These are phyloP conservation scores for Talaromyces nanjingensis DNA, from an alignment of 495 filamentous ascomycete species.

Conservation along the genomic window DNA sequence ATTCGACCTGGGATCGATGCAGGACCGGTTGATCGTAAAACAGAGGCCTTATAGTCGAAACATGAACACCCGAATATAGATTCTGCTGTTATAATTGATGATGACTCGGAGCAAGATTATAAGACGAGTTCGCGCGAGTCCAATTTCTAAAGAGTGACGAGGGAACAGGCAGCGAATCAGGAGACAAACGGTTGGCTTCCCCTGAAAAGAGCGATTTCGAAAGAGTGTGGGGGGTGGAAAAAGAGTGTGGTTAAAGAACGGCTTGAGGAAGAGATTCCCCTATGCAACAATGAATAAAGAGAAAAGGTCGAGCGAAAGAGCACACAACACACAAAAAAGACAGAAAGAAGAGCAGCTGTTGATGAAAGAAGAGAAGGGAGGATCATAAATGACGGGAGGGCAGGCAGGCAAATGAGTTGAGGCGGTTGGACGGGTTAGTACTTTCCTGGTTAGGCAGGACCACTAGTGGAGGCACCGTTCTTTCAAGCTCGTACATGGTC, in stretches of 20 bases:
- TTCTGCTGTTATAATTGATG: neutral
- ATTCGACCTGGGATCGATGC: neutral
- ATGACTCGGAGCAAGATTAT: neutral
- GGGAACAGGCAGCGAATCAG: neutral
- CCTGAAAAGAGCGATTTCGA: neutral
- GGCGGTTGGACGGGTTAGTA: neutral
- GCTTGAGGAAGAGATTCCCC: neutral
- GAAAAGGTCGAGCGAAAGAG: neutral
- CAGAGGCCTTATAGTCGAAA: neutral
- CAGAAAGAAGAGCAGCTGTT: neutral
- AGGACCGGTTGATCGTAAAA: neutral
- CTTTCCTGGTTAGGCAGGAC: neutral
- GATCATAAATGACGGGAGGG: neutral
- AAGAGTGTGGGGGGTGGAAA: neutral
- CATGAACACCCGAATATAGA: neutral
- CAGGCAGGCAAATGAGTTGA: neutral
- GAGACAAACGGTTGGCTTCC: neutral
- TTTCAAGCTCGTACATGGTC: neutral
- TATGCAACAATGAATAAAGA: neutral
- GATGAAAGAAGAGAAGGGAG: neutral
- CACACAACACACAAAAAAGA: neutral
- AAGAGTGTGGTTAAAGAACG: slow-evolving; percentile 4
- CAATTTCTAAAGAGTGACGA: neutral
- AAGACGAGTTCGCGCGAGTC: neutral
- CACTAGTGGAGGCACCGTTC: neutral